phyloP scores from a whole-genome alignment of 257 asterid genomes.

The Ophiorrhiza pumila region DNA sequence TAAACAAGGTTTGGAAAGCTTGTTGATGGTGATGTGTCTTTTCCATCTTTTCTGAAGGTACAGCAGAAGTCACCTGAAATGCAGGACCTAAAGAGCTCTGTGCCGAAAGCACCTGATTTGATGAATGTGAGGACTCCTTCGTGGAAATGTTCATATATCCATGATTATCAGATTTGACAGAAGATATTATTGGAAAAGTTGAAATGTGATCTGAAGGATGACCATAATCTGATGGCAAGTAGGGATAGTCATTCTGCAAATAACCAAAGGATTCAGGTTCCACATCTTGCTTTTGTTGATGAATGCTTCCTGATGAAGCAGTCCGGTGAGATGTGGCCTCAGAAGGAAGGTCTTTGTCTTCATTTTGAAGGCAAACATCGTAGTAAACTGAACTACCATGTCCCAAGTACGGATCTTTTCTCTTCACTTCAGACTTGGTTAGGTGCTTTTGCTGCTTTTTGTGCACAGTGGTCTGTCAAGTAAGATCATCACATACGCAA shows the following conservation, averaged over 20 bases:
- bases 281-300: conserved; percentile 28
- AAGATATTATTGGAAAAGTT: conserved; percentile 34
- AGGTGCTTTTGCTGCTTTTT: conserved; percentile 45
- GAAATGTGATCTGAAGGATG: conserved; percentile 40
- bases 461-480: conserved; percentile 45
- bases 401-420: conserved; percentile 31
- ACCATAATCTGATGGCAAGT: conserved; percentile 39
- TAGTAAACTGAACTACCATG: conserved; percentile 32
- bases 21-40: conserved; percentile 22
- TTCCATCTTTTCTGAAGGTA: conserved; percentile 32
- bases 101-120: conserved; percentile 38
- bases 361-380: conserved; percentile 34
- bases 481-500: background rate
- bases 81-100: conserved; percentile 32
- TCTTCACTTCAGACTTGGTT: conserved; percentile 38
- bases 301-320: conserved; percentile 31
- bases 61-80: conserved; percentile 31
- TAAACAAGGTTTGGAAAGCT: conserved; percentile 22
- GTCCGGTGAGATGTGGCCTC: conserved; percentile 36
- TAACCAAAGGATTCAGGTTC: conserved; percentile 40
- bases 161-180: conserved; percentile 46
- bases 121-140: conserved; percentile 46
- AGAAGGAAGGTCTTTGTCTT: conserved; percentile 34
- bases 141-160: conserved; percentile 43
- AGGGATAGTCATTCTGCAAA: conserved; percentile 36